Percentiles rank a stretch among this genome's conserved stretches.
phyloP scores from a whole-genome alignment of 306 rosid species.

The Abrus pulchellus region DNA sequence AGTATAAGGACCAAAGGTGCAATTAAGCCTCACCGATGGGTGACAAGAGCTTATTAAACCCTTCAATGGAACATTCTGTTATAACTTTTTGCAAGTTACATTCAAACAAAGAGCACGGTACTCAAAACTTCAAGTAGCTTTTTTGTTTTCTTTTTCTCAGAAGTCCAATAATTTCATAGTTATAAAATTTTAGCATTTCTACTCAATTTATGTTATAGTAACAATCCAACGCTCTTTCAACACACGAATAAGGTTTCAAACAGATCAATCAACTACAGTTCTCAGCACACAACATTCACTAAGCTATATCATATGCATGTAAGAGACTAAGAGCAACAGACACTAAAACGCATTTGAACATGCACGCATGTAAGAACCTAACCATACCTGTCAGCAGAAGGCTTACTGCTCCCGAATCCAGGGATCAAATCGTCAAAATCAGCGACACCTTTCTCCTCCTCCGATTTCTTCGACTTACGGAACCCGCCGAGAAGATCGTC shows the following conservation, averaged over 20 bases:
- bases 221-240: background rate
- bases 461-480: slow-evolving; percentile 63
- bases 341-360: slow-evolving; percentile 14
- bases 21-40: too few species aligned
- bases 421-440: slow-evolving; percentile 80
- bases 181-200: background rate
- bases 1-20: too few species aligned
- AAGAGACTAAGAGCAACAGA: background rate
- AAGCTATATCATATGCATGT: background rate
- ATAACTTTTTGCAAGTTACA: background rate
- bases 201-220: background rate
- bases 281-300: slow-evolving; percentile 18
- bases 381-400: slow-evolving; percentile 70
- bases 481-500: slow-evolving; percentile 89
- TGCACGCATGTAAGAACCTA: background rate
- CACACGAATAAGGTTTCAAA: background rate
- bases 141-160: background rate
- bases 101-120: background rate
- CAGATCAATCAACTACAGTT: slow-evolving; percentile 28
- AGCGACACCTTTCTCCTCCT: slow-evolving; percentile 56
- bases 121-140: background rate
- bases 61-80: background rate
- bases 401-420: slow-evolving; percentile 73
- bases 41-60: slow-evolving; percentile 16
- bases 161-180: background rate